phyloP scores from a whole-genome alignment of 1,284 basidiomycete genomes.

The Rhizoctonia solani region DNA sequence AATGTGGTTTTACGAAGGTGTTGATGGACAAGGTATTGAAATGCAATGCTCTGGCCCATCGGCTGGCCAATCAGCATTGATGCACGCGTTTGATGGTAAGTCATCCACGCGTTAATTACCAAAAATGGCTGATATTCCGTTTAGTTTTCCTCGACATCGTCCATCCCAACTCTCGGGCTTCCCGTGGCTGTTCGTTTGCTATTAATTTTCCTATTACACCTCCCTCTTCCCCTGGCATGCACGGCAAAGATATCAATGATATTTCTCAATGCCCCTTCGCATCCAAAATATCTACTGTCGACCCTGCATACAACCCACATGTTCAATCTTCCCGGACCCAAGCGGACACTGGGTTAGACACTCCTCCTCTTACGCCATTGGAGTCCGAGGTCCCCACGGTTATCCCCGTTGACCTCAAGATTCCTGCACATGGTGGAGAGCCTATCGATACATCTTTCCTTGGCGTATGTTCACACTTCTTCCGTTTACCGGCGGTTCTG shows the following conservation, averaged over 20 bases:
- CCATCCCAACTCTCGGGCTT: slow-evolving; percentile 22
- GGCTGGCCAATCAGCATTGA: slow-evolving; percentile 57
- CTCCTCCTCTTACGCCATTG: slow-evolving; percentile 19
- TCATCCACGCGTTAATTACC: background rate
- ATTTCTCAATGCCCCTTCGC: slow-evolving; percentile 24
- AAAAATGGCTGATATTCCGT: background rate
- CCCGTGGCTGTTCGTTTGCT: slow-evolving; percentile 28
- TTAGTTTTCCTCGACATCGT: slow-evolving; percentile 28
- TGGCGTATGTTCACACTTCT: background rate
- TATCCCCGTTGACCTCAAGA: slow-evolving; percentile 7
- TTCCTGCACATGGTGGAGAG: background rate
- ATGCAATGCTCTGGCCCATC: slow-evolving; percentile 49
- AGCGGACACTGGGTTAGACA: slow-evolving; percentile 14
- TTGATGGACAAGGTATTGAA: slow-evolving; percentile 41
- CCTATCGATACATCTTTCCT: slow-evolving; percentile 29
- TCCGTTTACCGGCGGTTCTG: background rate
- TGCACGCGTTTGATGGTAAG: slow-evolving; percentile 54
- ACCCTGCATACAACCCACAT: slow-evolving; percentile 30
- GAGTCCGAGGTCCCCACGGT: background rate
- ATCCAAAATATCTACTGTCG: slow-evolving; percentile 8
- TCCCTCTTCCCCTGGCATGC: slow-evolving; percentile 22
- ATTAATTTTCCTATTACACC: slow-evolving; percentile 9
- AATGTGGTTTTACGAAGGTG: slow-evolving; percentile 52
- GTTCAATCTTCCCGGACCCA: background rate
- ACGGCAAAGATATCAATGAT: background rate